Conservation (phyloP, 768 basidiomycete genomes). For the Artomyces pyxidatus region DNA sequence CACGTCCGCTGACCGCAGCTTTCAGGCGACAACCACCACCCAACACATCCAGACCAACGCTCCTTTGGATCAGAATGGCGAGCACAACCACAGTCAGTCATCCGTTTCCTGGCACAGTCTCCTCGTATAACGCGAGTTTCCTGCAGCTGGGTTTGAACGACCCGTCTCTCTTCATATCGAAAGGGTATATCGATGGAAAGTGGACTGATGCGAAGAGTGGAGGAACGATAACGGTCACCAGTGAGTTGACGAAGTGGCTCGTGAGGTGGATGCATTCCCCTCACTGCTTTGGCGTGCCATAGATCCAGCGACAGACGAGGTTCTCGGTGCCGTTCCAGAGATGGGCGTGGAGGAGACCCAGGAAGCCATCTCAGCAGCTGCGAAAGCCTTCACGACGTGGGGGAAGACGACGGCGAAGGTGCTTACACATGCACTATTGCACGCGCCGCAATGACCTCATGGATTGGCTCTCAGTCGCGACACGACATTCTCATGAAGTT, state of each 20-base stretch:
- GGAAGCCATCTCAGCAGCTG: conserved; percentile 77
- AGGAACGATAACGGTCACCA: conserved; percentile 63
- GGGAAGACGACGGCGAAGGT: conserved; percentile 84
- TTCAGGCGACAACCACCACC: too few species aligned
- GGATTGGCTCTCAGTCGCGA: conserved; percentile 41
- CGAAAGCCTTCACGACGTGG: conserved; percentile 77
- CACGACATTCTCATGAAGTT: conserved; percentile 82
- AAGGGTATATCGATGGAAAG: conserved; percentile 77
- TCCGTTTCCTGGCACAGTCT: background rate
- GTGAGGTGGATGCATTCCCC: background rate
- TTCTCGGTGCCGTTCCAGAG: conserved; percentile 82
- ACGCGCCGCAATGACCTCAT: background rate
- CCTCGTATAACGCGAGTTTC: background rate
- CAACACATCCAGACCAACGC: too few species aligned
- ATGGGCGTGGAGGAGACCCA: conserved; percentile 82
- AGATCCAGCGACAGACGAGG: conserved; percentile 87
- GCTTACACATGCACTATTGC: conserved; percentile 3
- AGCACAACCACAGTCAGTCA: conserved; percentile 1
- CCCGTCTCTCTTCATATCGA: conserved; percentile 59
- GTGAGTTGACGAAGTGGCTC: conserved; percentile 37
- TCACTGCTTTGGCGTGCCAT: background rate
- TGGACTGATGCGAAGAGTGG: conserved; percentile 78
- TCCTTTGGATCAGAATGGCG: background rate
- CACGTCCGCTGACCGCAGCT: too few species aligned
- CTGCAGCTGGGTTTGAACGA: conserved; percentile 51